Percentiles rank a stretch among this genome's conserved stretches.
Evolutionary conservation across 441 rosid genomes (phyloP).

Genomic region (Breynia disticha): DNA sequence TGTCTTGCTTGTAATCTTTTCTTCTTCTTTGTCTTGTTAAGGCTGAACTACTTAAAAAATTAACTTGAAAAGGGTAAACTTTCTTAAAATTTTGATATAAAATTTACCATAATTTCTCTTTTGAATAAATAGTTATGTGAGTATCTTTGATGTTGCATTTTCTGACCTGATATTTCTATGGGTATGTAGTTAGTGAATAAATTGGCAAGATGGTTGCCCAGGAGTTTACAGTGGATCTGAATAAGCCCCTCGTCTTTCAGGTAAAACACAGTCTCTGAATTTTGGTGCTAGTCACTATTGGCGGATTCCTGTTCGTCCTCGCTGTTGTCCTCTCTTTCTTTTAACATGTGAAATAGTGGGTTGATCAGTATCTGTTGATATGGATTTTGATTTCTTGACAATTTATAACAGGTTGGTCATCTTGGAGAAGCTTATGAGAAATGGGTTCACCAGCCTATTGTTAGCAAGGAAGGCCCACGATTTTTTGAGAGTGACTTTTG

Average conservation of each 20-base stretch:
- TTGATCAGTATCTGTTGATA: not conserved
- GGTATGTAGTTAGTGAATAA: conserved; percentile 4
- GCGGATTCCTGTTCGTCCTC: not conserved
- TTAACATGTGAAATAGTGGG: not conserved
- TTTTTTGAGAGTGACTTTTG: conserved; percentile 75
- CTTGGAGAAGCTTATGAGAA: conserved; percentile 89
- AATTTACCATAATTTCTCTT: too few species aligned
- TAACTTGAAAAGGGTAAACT: too few species aligned
- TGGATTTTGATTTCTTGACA: conserved; percentile 13
- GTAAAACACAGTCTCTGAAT: conserved; percentile 21
- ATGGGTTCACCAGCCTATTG: conserved; percentile 98
- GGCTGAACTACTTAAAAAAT: too few species aligned
- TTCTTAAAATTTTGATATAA: too few species aligned
- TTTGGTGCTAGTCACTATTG: too few species aligned
- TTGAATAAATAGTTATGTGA: not conserved
- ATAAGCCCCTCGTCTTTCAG: conserved; percentile 93
- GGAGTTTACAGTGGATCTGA: conserved; percentile 71
- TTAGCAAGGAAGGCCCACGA: conserved; percentile 85
- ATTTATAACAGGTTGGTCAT: conserved; percentile 70
- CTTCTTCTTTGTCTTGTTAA: too few species aligned
- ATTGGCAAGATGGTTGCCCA: conserved; percentile 65
- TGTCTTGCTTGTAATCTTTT: too few species aligned
- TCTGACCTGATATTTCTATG: not conserved
- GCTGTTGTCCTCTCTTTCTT: not conserved
- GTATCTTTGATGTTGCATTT: not conserved